Percentiles rank a stretch among this genome's conserved stretches.
Evolutionary conservation across 2,329 filamentous ascomycete species (phyloP).

Genomic region (Dothideomycetes sp.): DNA sequence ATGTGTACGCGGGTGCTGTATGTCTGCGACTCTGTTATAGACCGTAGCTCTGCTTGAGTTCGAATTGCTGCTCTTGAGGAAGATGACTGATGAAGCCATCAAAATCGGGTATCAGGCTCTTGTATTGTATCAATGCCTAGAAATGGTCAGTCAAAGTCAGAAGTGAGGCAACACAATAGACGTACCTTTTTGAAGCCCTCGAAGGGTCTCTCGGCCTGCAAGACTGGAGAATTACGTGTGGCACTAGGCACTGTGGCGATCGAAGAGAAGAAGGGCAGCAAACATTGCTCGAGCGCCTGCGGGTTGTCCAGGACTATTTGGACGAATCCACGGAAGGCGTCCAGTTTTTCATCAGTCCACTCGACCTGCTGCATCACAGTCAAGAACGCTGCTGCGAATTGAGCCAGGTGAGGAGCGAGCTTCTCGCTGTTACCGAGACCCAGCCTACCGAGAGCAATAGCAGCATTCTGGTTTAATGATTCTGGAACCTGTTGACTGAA

Average conservation of each 20-base stretch:
- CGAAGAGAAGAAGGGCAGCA: constrained; percentile 71
- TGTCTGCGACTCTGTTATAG: constrained; percentile 21
- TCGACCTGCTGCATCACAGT: constrained; percentile 73
- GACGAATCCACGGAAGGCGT: constrained; percentile 85
- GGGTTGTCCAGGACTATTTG: constrained; percentile 78
- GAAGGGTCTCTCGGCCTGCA: constrained; percentile 52
- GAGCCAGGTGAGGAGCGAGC: constrained; percentile 68
- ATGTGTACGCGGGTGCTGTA: neutral
- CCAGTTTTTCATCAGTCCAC: constrained; percentile 86
- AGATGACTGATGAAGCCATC: constrained; percentile 41
- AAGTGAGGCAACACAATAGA: neutral
- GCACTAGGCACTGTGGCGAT: constrained; percentile 60
- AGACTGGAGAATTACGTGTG: constrained; percentile 42
- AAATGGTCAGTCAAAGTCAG: neutral
- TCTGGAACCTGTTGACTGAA: constrained; percentile 76
- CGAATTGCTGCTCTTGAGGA: constrained; percentile 34
- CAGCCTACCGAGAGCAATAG: constrained; percentile 80
- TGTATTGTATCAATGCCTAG: constrained; percentile 43
- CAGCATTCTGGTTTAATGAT: constrained; percentile 86
- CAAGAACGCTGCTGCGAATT: constrained; percentile 76
- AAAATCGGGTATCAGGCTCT: constrained; percentile 46
- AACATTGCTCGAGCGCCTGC: constrained; percentile 77
- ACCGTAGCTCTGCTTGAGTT: constrained; percentile 35
- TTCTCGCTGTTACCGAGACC: constrained; percentile 69
- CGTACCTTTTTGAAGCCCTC: constrained; percentile 65